These are phyloP conservation scores for Mimosa pudica DNA, from an alignment of 306 rosid species.

Conservation along the genomic window DNA sequence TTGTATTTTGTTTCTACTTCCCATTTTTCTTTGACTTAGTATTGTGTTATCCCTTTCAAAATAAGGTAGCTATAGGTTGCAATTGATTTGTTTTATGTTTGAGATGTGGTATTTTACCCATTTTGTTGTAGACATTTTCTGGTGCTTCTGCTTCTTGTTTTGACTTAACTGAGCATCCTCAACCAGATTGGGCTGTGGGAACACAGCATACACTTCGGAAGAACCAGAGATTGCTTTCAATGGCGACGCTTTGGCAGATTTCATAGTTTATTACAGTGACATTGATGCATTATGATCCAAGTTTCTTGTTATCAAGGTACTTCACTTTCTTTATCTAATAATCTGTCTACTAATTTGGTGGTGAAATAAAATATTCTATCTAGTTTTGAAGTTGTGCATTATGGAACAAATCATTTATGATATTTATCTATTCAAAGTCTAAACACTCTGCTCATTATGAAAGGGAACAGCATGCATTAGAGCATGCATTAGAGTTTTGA, in stretches of 20 bases:
- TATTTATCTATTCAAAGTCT: not conserved
- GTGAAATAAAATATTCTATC: not conserved
- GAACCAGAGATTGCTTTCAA: constrained; percentile 94
- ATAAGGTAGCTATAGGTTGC: no score
- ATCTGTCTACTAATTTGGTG: not conserved
- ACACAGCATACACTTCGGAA: constrained; percentile 60
- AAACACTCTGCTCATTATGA: not conserved
- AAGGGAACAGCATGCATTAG: not conserved
- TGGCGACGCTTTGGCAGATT: constrained; percentile 83
- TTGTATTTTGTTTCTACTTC: no score
- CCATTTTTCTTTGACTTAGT: no score
- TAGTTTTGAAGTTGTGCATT: no score
- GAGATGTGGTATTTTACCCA: no score
- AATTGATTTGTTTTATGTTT: no score
- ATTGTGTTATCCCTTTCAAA: no score
- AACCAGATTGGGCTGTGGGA: no score
- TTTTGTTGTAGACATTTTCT: no score
- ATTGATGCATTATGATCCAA: constrained; percentile 71
- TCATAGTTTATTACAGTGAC: constrained; percentile 63
- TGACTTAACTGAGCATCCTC: no score
- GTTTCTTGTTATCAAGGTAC: constrained; percentile 87
- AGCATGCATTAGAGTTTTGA: not conserved
- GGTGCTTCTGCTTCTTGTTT: no score
- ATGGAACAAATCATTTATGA: no score
- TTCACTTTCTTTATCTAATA: constrained; percentile 35